Base-by-base conservation (phyloP, 768 basidiomycete genomes). In the Pluteus cervinus region DNA sequence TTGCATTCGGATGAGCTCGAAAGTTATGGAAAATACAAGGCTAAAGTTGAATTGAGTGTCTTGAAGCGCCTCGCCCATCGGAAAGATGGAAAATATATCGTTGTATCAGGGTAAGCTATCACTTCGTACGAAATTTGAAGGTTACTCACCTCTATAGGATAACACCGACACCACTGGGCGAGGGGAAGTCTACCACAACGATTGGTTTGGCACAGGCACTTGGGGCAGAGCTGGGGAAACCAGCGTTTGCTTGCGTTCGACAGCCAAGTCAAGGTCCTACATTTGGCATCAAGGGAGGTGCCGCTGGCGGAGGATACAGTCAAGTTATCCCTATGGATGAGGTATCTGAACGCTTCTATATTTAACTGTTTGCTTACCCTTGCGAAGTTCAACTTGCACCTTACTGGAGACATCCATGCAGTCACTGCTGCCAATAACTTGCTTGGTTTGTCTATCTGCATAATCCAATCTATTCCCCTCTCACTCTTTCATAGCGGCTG, bases 241-340 rank as follows among this genome's bases (percentile, higher is more conserved):
- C 89, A 22, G 76, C 91, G 7, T 97, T 96, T 58, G 94, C 96
- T 31, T 96, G 92, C 58, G 92, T 98, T 16, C 84, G 94, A 39
- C 96, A 99, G 56, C 96, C 96, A 4, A 92, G 90, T 65, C 94
- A 99, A 61, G 94, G 96, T 9, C 94, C 94, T 23, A 98, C 94
- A 0, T 99, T 98, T 57, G 94, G 94, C 49, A 96, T 99, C 70
- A 99, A 99, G 63, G 94, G 94, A 48, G 96, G 94, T 51, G 94
- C 94, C 24, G 94, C 94, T 29, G 94, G 96, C 26, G 94, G 94
- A 43, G 94, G 94, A 36, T 99, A 98, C 68, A 91, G 89, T 56
- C 93, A 96, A 56, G 88, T 99, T 53, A 98, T 98, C 63, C 94
- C 94, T 28, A 97, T 98, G 94, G 94, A 97, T 53, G 94, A 97